Evolutionary conservation across 306 rosid species (phyloP), one percentile per base, ranked within the genome.

Genomic region (Lathyrus oleraceus): DNA sequence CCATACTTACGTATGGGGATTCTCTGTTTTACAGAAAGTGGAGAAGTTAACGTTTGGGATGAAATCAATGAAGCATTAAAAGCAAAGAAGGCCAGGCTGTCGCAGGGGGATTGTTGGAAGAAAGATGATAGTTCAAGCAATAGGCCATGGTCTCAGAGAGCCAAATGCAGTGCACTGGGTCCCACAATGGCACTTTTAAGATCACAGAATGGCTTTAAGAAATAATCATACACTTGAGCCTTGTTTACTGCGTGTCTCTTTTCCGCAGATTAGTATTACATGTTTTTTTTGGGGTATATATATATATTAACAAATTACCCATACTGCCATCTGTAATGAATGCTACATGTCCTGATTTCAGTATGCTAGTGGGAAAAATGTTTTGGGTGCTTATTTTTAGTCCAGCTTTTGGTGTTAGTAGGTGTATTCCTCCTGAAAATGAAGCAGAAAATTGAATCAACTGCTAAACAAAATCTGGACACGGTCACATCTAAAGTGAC

Each of bases 141-240:
- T 28, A 75, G 80, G n/a, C 66, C 87, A 47, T 85, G 96, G 95
- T 83, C 92, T 15, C 19, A 67, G 25, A 87, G 92, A 73, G 89
- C 85, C 56, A 87, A 95, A 75, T 81, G 95, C 82, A 85, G 97
- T 28, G 96, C 97, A 23, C 76, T 95, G 69, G 97, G 96, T 81
- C 99, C 95, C 35, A 85, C 88, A 48, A 81, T 95, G 89, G 89
- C 90, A 51, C 49, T 57, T 65, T 79, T 88, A 80, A 82, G 96
- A 76, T 80, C 87, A 5, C 89, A 89, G 65, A 87, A 85, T 30
- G 95, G 73, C 81, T 87, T 12, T 75, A 76, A 79, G 79, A 67
- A 81, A 65, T 67, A 59, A 64, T 69, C 61, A 59, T 39, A 52
- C 62, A 36, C 23, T 28, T 42, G 65, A 58, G 64, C 57, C 35